These are phyloP conservation scores for Phytophthora macrochlamydospora DNA, from an alignment of 352 stramenopile species.

Conservation along the genomic window DNA sequence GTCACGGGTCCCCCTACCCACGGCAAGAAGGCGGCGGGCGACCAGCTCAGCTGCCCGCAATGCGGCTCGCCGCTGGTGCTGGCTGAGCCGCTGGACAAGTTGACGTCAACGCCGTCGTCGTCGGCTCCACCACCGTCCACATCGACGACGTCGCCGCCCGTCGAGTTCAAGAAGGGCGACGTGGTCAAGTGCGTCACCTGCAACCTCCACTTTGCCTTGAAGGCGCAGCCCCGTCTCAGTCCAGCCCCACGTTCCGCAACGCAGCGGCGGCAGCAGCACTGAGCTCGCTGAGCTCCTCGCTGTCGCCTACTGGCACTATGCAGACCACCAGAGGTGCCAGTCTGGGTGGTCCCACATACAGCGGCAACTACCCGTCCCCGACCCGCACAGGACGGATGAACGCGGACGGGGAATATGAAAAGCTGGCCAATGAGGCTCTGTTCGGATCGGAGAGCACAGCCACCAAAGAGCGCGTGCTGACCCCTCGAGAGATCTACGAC, in stretches of 20 bases:
- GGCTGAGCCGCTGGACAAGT: slow-evolving; percentile 40
- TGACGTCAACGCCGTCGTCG: slow-evolving; percentile 29
- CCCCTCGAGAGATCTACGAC: slow-evolving; percentile 93
- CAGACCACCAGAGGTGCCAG: slow-evolving; percentile 51
- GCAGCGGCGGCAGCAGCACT: slow-evolving; percentile 64
- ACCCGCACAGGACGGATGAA: slow-evolving; percentile 51
- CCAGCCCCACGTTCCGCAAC: slow-evolving; percentile 59
- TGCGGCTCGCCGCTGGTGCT: slow-evolving; percentile 64
- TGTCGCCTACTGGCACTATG: slow-evolving; percentile 35
- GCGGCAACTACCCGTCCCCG: slow-evolving; percentile 24
- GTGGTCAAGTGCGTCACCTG: slow-evolving; percentile 78
- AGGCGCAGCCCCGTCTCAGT: slow-evolving; percentile 37
- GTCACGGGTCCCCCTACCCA: slow-evolving; percentile 18
- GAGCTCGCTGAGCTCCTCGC: slow-evolving; percentile 70
- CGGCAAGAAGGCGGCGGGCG: slow-evolving; percentile 25
- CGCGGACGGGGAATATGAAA: slow-evolving; percentile 75
- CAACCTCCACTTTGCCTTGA: slow-evolving; percentile 78
- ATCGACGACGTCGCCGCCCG: slow-evolving; percentile 9
- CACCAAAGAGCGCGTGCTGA: slow-evolving; percentile 69
- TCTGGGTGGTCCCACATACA: slow-evolving; percentile 33
- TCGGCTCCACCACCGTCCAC: slow-evolving; percentile 13
- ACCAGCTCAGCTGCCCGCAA: slow-evolving; percentile 68
- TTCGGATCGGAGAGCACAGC: slow-evolving; percentile 18
- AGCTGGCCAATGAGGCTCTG: slow-evolving; percentile 66
- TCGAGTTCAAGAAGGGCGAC: slow-evolving; percentile 75